Percentiles rank a stretch among this genome's conserved stretches.
phyloP scores from a whole-genome alignment of 768 basidiomycete species.

The Leccinum rimulosum region DNA sequence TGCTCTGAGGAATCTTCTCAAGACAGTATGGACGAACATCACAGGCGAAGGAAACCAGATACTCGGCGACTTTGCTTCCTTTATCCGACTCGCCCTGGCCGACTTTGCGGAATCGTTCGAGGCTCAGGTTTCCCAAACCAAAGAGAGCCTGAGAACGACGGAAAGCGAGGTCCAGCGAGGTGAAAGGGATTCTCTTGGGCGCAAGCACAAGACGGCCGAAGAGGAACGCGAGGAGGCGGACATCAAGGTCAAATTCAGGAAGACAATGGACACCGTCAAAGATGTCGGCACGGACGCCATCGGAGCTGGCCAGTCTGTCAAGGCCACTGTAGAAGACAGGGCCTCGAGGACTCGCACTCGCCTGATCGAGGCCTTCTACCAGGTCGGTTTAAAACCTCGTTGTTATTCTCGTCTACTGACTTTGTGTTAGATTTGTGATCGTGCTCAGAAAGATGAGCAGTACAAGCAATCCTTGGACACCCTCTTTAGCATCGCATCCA shows the following conservation, averaged over 20 bases:
- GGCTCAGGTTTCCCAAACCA: slow-evolving; percentile 46
- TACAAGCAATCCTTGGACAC: slow-evolving; percentile 59
- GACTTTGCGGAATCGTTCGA: slow-evolving; percentile 64
- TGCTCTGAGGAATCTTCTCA: slow-evolving; percentile 49
- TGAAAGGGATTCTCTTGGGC: slow-evolving; percentile 54
- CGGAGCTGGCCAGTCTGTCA: slow-evolving; percentile 46
- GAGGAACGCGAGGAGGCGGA: slow-evolving; percentile 42
- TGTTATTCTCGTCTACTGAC: neutral
- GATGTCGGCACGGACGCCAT: slow-evolving; percentile 55
- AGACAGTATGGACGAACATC: slow-evolving; percentile 51
- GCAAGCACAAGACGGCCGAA: slow-evolving; percentile 49
- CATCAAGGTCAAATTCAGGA: slow-evolving; percentile 55
- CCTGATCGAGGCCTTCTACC: slow-evolving; percentile 50
- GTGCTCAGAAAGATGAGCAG: slow-evolving; percentile 57
- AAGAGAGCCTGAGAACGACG: slow-evolving; percentile 49
- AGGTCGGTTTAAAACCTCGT: slow-evolving; percentile 34
- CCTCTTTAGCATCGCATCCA: slow-evolving; percentile 53
- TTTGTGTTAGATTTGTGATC: slow-evolving; percentile 52
- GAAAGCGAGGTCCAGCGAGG: slow-evolving; percentile 62
- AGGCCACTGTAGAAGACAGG: slow-evolving; percentile 42
- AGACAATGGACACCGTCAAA: slow-evolving; percentile 65
- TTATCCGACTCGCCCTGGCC: slow-evolving; percentile 60
- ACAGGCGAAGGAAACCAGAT: slow-evolving; percentile 52
- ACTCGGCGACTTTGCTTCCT: slow-evolving; percentile 62
- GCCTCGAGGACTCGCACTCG: slow-evolving; percentile 40